phyloP scores from a whole-genome alignment of 305 asterid genomes.

The Striga hermonthica region DNA sequence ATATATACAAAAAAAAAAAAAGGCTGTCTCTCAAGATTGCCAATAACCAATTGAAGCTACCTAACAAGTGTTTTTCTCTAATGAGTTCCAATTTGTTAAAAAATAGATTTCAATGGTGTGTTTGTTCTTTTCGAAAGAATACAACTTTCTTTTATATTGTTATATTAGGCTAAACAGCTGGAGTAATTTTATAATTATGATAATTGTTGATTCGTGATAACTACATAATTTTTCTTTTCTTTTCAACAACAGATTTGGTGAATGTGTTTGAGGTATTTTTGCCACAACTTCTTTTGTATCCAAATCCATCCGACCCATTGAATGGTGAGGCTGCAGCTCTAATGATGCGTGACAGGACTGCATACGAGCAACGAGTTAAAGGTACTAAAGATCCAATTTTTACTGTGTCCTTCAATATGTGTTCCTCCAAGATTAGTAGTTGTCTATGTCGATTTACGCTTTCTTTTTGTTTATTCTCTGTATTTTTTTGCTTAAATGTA shows the following conservation, averaged over 20 bases:
- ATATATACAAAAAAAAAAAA: neutral
- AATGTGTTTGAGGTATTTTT: conserved; percentile 89
- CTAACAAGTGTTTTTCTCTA: too few species aligned
- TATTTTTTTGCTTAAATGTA: neutral
- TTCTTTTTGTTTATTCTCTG: neutral
- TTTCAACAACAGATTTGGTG: conserved; percentile 57
- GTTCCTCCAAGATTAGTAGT: neutral
- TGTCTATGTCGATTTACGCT: neutral
- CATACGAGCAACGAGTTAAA: conserved; percentile 77
- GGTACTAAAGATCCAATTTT: conserved; percentile 42
- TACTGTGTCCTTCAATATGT: conserved; percentile 7
- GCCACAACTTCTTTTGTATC: conserved; percentile 88
- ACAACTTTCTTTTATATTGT: neutral
- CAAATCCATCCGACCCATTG: conserved; percentile 90
- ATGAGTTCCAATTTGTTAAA: too few species aligned
- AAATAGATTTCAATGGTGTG: neutral
- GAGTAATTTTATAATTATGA: neutral
- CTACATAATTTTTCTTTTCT: neutral
- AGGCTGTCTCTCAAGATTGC: neutral
- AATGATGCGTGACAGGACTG: conserved; percentile 77
- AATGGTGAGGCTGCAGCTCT: conserved; percentile 93
- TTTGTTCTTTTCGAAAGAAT: neutral
- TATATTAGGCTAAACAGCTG: neutral
- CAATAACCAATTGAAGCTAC: too few species aligned
- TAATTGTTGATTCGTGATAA: conserved; percentile 11